Evolutionary conservation across 78 protist species (phyloP).

Genomic region (Pelomyxa schiedti): DNA sequence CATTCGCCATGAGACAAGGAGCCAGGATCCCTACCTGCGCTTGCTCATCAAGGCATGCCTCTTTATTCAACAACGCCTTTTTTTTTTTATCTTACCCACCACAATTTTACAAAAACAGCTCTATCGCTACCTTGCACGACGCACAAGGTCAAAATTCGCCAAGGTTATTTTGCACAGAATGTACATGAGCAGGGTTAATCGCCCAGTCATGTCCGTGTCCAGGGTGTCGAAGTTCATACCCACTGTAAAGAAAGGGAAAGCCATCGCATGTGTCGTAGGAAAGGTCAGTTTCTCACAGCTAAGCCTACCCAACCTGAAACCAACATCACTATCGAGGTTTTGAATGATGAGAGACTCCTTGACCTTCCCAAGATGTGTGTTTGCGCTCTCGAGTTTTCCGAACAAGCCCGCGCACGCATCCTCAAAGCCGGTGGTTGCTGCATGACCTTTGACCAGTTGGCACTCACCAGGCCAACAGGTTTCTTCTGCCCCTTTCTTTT

Average conservation of each 20-base stretch:
- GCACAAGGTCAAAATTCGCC: slow-evolving; percentile 94
- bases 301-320: slow-evolving; percentile 12
- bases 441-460: slow-evolving; percentile 98
- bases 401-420: slow-evolving; percentile 93
- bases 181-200: slow-evolving; percentile 67
- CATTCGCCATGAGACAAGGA: no score
- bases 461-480: slow-evolving; percentile 91
- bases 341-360: slow-evolving; percentile 91
- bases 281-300: not conserved
- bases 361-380: slow-evolving; percentile 82
- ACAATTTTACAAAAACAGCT: no score
- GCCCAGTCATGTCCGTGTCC: slow-evolving; percentile 82
- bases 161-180: slow-evolving; percentile 84
- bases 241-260: slow-evolving; percentile 43
- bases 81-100: no score
- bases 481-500: no score
- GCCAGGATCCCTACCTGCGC: not conserved
- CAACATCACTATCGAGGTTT: slow-evolving; percentile 95
- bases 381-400: slow-evolving; percentile 93
- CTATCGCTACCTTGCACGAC: slow-evolving; percentile 93
- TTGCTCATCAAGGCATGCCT: no score
- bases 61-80: no score
- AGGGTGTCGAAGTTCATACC: slow-evolving; percentile 46
- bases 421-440: slow-evolving; percentile 91
- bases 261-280: slow-evolving; percentile 6